Conservation (phyloP, 257 asterid genomes). For the Penstemon davidsonii region DNA sequence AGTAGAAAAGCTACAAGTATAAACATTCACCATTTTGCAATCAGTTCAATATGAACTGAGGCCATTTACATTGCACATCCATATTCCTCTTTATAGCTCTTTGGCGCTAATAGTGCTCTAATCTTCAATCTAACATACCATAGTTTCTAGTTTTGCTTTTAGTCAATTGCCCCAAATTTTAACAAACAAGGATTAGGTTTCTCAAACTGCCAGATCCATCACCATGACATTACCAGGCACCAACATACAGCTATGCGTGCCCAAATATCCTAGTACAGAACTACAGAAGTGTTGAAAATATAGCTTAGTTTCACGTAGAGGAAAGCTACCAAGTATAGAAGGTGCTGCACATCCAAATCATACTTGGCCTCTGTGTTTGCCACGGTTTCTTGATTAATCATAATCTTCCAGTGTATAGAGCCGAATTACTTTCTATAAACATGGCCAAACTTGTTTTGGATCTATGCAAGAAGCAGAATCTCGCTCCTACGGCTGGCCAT, state of each 20-base stretch:
- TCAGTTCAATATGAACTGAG: conserved; percentile 15
- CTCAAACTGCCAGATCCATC: no score
- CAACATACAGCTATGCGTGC: not conserved
- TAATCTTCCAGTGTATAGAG: not conserved
- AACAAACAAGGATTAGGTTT: not conserved
- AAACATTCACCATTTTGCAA: not conserved
- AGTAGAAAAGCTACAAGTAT: conserved; percentile 11
- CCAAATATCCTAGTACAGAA: not conserved
- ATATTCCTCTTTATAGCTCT: conserved; percentile 12
- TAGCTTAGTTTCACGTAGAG: not conserved
- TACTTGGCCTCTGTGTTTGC: not conserved
- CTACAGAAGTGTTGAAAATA: no score
- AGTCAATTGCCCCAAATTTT: not conserved
- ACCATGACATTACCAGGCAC: not conserved
- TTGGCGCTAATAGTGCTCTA: conserved; percentile 1
- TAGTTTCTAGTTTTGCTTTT: not conserved
- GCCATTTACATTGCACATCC: conserved; percentile 12
- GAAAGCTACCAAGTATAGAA: not conserved
- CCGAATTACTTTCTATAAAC: not conserved
- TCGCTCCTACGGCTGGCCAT: not conserved
- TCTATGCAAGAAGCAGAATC: not conserved
- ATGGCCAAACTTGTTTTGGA: not conserved
- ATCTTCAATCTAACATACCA: conserved; percentile 15
- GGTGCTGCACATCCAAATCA: not conserved
- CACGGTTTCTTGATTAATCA: not conserved